Evolutionary conservation across 768 basidiomycete species (phyloP).

Genomic region (Kondoa subrosea): DNA sequence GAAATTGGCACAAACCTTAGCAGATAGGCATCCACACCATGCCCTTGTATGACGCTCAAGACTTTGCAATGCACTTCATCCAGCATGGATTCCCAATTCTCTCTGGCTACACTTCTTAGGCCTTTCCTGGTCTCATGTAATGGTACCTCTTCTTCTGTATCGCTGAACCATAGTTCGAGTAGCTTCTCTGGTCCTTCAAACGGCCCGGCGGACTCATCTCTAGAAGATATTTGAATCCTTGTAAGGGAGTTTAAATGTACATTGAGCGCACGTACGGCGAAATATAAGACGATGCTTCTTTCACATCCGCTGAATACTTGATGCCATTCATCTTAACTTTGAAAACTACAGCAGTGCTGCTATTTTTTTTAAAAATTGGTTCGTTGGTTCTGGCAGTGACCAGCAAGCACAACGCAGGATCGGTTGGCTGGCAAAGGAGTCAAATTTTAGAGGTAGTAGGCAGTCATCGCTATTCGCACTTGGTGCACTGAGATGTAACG

Average conservation of each 20-base stretch:
- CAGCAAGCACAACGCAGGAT: too few relatives aligned
- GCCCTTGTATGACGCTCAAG: constrained; percentile 69
- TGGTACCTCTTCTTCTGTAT: constrained; percentile 32
- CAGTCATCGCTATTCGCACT: too few relatives aligned
- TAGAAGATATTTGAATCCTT: background rate
- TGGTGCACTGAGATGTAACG: too few relatives aligned
- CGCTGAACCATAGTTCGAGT: constrained; percentile 80
- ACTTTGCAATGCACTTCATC: constrained; percentile 93
- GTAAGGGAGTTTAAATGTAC: background rate
- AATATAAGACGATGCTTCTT: too few relatives aligned
- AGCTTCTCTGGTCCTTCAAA: constrained; percentile 32
- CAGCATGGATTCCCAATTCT: constrained; percentile 91
- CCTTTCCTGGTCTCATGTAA: constrained; percentile 46
- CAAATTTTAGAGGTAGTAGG: too few relatives aligned
- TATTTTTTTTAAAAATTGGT: too few relatives aligned
- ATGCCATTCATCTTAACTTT: too few relatives aligned
- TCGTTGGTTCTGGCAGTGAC: too few relatives aligned
- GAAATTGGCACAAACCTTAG: constrained; percentile 50
- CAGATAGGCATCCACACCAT: constrained; percentile 87
- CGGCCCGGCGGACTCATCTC: background rate
- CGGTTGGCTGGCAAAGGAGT: too few relatives aligned
- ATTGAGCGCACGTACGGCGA: background rate
- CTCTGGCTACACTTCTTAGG: constrained; percentile 54
- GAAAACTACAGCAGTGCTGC: too few relatives aligned
- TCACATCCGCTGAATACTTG: too few relatives aligned